Percentiles rank a stretch among this genome's conserved stretches.
These are phyloP conservation scores for Didymella segeticola DNA, from an alignment of 2,329 filamentous ascomycete genomes.

Conservation along the genomic window DNA sequence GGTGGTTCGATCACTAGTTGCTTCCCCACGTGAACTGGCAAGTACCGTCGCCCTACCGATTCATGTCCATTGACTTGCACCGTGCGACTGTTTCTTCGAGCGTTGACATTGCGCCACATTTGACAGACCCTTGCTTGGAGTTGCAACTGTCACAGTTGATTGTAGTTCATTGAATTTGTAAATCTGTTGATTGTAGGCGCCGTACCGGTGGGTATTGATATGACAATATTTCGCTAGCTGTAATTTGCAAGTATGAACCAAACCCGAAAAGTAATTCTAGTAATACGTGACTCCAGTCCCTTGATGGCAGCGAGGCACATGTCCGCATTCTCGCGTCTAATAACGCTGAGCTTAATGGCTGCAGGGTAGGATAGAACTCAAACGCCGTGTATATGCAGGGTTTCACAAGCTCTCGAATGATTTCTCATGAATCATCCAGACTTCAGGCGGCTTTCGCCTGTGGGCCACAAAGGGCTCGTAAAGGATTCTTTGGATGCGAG, in stretches of 20 bases:
- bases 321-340: background rate
- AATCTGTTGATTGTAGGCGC: background rate
- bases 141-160: conserved; percentile 1
- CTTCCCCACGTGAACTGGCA: conserved; percentile 17
- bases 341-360: conserved; percentile 3
- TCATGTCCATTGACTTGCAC: conserved; percentile 8
- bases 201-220: too few species aligned
- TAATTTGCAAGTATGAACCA: background rate
- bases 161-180: background rate
- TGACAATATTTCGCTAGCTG: background rate
- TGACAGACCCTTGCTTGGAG: background rate
- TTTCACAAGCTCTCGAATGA: conserved; percentile 2
- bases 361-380: background rate
- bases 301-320: background rate
- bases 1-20: conserved; percentile 14
- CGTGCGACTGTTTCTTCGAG: conserved; percentile 17
- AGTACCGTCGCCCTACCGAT: conserved; percentile 8
- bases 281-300: background rate
- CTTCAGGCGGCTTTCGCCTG: background rate
- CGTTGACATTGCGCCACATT: conserved; percentile 6
- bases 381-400: background rate
- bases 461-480: background rate
- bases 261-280: conserved; percentile 4
- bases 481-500: conserved; percentile 6
- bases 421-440: conserved; percentile 2